Base-by-base conservation (phyloP, 2,329 filamentous ascomycete species). In the Aspergillus sp. region DNA sequence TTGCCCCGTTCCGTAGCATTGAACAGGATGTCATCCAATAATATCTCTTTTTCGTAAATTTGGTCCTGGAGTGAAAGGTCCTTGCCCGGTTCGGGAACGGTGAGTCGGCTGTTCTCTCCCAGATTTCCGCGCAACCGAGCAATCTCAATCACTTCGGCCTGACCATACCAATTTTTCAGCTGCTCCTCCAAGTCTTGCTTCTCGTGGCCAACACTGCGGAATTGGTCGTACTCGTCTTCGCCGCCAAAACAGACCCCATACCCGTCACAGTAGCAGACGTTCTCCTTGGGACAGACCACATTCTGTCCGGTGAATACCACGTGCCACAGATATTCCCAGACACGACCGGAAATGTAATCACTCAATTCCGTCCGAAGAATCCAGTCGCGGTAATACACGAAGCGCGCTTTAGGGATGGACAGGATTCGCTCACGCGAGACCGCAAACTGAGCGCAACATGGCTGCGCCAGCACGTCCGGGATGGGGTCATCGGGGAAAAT, bases 291-390 rank as follows among this genome's bases (percentile, higher is more conserved):
- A 58, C 81, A 83, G 49, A 77, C 67, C 26, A 76, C 71, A 14
- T 72, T 66, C 49, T 79, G 61, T 1, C 81, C 82, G 0, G 84
- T 83, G 68, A 87, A 88, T 14, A 88, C 78, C 59, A 81, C 85
- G 60, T 87, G 85, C 86, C 86, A 88, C 1, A 87, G 72, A 67
- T 88, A 87, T 69, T 88, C 86, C 77, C 85, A 87, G 16, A 87
- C 78, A 2, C 86, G 79, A 2, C 85, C 85, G 12, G 82, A 83
- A 20, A 87, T 75, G 47, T 80, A 80, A 66, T 87, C 84, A 22
- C 74, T 76, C 31, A 87, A 69, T 20, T 81, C 75, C 0, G 85
- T 87, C n/a, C 78, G 77, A 29, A 87, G 75, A 2, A 88, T 72
- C 86, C 86, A 88, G 65, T 87, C 82, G 26, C 85, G 80, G 65